Evolutionary conservation across 345 rosid genomes (phyloP).

Genomic region (Populus pruinosa): DNA sequence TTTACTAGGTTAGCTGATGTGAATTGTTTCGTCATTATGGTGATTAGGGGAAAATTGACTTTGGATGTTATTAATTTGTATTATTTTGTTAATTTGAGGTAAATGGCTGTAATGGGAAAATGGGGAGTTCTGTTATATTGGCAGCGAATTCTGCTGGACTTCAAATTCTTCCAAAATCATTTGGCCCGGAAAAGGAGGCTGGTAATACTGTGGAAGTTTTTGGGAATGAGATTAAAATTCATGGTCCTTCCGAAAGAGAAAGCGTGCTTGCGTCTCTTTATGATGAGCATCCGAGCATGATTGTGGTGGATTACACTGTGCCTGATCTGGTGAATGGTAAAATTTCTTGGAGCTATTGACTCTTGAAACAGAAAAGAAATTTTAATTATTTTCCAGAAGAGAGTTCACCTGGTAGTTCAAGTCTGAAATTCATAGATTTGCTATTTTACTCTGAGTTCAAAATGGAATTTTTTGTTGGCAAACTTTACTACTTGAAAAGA

Average conservation of each 20-base stretch:
- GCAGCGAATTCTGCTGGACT: conserved; percentile 90
- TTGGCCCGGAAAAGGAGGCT: conserved; percentile 66
- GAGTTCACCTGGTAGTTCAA: neutral
- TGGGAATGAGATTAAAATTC: conserved; percentile 64
- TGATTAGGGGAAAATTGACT: neutral
- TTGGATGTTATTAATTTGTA: neutral
- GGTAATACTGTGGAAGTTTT: conserved; percentile 59
- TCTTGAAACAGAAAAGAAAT: neutral
- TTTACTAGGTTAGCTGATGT: neutral
- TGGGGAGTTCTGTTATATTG: conserved; percentile 87
- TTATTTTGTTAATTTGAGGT: conserved; percentile 44
- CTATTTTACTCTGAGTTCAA: neutral
- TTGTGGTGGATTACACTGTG: conserved; percentile 81
- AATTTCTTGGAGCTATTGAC: neutral
- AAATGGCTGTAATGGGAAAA: conserved; percentile 77
- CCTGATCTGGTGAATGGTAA: conserved; percentile 87
- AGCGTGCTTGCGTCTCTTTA: conserved; percentile 55
- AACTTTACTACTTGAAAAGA: neutral
- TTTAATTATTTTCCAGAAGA: neutral
- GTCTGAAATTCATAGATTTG: neutral
- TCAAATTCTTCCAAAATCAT: conserved; percentile 62
- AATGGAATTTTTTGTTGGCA: neutral
- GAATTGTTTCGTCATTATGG: neutral
- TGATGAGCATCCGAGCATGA: conserved; percentile 61
- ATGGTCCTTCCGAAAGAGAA: conserved; percentile 74